Evolutionary conservation across 177 flowering plant species (phyloP), one percentile per base, ranked within the genome.

Genomic region (Vitis hybrid): DNA sequence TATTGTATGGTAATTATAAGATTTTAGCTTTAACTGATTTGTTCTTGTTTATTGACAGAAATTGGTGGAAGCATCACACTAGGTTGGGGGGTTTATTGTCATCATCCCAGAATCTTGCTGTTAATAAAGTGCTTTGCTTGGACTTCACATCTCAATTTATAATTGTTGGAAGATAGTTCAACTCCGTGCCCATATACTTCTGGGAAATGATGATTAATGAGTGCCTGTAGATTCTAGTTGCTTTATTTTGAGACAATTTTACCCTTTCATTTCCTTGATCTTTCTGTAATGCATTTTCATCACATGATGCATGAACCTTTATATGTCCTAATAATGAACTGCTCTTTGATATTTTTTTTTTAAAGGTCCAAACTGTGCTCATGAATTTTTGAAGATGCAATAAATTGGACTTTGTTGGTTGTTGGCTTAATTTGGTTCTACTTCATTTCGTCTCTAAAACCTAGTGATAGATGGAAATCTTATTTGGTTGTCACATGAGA

Each of bases 11-110:
- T 32, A 17, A 14, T 62, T 13, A 12, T 62, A 30, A 6, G 11
- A 3, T 60, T 26, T 60, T 3, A 2, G 62, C 62, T 60, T 57
- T 39, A 50, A 2, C 59, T 66, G 59, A 18, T 17, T 32, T 19
- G n/a, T 34, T 70, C 15, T 56, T 51, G 56, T 56, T n/a, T 77
- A 10, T 57, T 63, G 66, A 67, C 86, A 86, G 91, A 80, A 76
- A 54, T 11, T 74, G 56, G 77, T 65, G 39, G 82, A 83, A 78
- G 84, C 83, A 49, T 69, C 86, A 48, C 79, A 81, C 45, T 84
- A 76, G 64, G 74, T 8, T 74, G 30, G 26, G 73, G 58, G 60
- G 73, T 70, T 45, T 11, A 39, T 39, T 39, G 48, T 39, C 1
- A 65, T 71, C 13, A 64, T 65, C 62, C 56, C 60, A 11, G 39